Conservation (phyloP, 305 asterid species). For the Fraxinus dipetala region DNA sequence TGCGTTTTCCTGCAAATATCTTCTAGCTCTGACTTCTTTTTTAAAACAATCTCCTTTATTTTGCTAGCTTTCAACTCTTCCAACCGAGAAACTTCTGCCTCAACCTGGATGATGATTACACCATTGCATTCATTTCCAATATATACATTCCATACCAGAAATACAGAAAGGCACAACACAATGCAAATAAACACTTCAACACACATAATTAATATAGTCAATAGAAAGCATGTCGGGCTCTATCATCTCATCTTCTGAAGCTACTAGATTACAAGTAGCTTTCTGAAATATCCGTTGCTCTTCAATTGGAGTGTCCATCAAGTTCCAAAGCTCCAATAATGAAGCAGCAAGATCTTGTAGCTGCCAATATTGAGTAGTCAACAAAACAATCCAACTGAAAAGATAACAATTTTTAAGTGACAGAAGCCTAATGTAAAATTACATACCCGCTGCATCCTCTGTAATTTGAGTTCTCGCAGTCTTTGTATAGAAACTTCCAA, state of each 20-base stretch:
- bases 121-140: background rate
- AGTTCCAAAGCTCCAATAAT: slow-evolving; percentile 49
- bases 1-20: slow-evolving; percentile 47
- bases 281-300: slow-evolving; percentile 48
- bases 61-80: slow-evolving; percentile 47
- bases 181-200: background rate
- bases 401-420: background rate
- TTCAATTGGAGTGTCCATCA: slow-evolving; percentile 54
- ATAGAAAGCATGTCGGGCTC: slow-evolving; percentile 45
- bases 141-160: background rate
- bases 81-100: slow-evolving; percentile 44
- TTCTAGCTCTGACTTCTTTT: slow-evolving; percentile 47
- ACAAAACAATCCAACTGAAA: background rate
- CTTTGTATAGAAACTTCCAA: background rate
- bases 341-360: slow-evolving; percentile 52
- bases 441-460: slow-evolving; percentile 1
- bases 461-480: slow-evolving; percentile 5
- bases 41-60: slow-evolving; percentile 52
- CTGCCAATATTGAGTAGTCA: slow-evolving; percentile 27
- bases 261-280: slow-evolving; percentile 44
- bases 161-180: background rate
- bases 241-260: slow-evolving; percentile 45
- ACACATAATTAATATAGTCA: slow-evolving; percentile 40
- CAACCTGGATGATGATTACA: slow-evolving; percentile 32
- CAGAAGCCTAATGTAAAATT: background rate